Conservation (phyloP, 768 basidiomycete species). For the Suillus subaureus region DNA sequence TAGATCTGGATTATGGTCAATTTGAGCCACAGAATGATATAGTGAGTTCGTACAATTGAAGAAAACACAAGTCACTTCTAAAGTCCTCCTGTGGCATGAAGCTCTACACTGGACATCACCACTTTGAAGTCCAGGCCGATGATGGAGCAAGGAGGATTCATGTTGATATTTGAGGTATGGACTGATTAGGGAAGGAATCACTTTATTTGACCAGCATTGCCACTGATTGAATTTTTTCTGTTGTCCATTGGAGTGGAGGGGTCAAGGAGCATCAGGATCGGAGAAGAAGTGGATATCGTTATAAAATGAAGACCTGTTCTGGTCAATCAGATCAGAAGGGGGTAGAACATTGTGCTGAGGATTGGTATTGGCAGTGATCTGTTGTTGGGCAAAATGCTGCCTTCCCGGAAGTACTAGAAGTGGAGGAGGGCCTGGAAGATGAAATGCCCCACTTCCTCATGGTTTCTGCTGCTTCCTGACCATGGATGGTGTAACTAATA, state of each 20-base stretch:
- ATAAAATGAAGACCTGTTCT: background rate
- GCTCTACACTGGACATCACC: background rate
- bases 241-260: background rate
- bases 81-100: background rate
- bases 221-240: background rate
- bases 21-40: background rate
- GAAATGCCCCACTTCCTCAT: background rate
- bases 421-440: constrained; percentile 1
- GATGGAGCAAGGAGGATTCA: background rate
- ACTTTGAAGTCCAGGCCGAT: background rate
- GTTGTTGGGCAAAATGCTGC: background rate
- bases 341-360: background rate
- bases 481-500: background rate
- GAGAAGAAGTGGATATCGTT: background rate
- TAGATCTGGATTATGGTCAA: background rate
- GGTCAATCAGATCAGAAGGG: background rate
- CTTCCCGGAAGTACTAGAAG: background rate
- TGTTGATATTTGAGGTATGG: background rate
- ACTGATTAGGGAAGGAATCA: background rate
- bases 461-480: background rate
- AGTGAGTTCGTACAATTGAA: background rate
- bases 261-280: background rate
- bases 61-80: background rate
- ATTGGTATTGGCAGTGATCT: background rate
- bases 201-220: background rate